A percentile compares a stretch with the other conserved stretches of the same genome.
Evolutionary conservation across 1,284 basidiomycete species (phyloP).

Genomic region (Bjerkandera adusta): DNA sequence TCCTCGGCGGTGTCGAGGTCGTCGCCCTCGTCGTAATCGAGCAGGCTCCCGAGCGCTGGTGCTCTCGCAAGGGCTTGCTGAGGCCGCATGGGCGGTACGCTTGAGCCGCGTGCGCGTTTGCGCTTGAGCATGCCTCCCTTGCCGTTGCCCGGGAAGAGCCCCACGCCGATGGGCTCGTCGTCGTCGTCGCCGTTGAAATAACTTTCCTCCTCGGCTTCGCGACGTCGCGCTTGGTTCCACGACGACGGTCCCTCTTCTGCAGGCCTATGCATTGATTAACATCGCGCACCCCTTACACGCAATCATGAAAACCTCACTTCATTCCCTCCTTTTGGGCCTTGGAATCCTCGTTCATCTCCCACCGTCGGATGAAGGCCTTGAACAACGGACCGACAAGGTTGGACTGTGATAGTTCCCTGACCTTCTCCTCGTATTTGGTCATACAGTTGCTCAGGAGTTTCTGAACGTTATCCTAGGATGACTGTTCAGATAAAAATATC

Average conservation of each 20-base stretch:
- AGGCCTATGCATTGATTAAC: constrained; percentile 7
- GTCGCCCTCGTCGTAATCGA: constrained; percentile 68
- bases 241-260: constrained; percentile 29
- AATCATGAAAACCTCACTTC: constrained; percentile 42
- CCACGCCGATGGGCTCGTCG: constrained; percentile 25
- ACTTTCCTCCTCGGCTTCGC: constrained; percentile 79
- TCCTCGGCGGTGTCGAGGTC: constrained; percentile 18
- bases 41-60: constrained; percentile 54
- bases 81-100: constrained; percentile 23
- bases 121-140: constrained; percentile 47
- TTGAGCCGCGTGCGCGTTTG: constrained; percentile 40
- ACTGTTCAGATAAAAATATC: neutral
- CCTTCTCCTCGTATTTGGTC: constrained; percentile 66
- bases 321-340: constrained; percentile 46
- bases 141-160: constrained; percentile 1
- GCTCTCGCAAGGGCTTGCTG: constrained; percentile 22
- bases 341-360: constrained; percentile 92
- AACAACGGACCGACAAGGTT: constrained; percentile 69
- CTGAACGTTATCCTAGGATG: constrained; percentile 79
- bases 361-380: constrained; percentile 71
- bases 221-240: constrained; percentile 50
- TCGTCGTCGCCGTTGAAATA: constrained; percentile 88
- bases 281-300: neutral
- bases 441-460: constrained; percentile 84
- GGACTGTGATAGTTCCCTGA: constrained; percentile 65